phyloP scores from a whole-genome alignment of 2,329 filamentous ascomycete genomes.

The Talaromyces sp. region DNA sequence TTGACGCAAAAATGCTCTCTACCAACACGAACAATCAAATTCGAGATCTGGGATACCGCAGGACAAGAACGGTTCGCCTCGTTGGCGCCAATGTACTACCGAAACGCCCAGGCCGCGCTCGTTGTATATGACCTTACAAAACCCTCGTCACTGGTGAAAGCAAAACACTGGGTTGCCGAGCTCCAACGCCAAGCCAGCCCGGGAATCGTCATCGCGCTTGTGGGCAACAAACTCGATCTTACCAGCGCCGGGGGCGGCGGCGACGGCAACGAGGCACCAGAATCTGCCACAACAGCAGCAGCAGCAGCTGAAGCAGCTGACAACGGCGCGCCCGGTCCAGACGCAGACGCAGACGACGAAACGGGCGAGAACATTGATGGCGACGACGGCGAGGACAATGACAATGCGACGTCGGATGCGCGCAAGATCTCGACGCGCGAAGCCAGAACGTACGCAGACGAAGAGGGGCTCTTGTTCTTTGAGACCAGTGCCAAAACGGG shows the following conservation, averaged over 20 bases:
- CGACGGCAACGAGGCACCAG: slow-evolving; percentile 18
- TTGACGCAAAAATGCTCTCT: slow-evolving; percentile 98
- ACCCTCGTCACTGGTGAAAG: slow-evolving; percentile 89
- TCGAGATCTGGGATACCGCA: slow-evolving; percentile 97
- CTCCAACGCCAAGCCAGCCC: slow-evolving; percentile 93
- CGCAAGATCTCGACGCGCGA: slow-evolving; percentile 88
- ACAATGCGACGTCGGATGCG: slow-evolving; percentile 64
- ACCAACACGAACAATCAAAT: slow-evolving; percentile 70
- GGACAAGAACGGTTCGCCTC: slow-evolving; percentile 97
- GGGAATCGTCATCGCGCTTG: slow-evolving; percentile 93
- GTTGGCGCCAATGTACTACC: slow-evolving; percentile 98
- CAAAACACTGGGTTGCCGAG: slow-evolving; percentile 98
- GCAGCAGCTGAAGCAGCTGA: slow-evolving; percentile 26
- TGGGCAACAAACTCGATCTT: slow-evolving; percentile 95
- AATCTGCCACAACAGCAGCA: slow-evolving; percentile 10
- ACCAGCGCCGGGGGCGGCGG: slow-evolving; percentile 55
- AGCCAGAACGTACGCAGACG: slow-evolving; percentile 87
- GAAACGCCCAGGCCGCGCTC: slow-evolving; percentile 93
- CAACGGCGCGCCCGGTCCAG: slow-evolving; percentile 25
- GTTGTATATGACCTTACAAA: slow-evolving; percentile 99
- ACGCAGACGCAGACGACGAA: slow-evolving; percentile 33
- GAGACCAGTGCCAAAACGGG: slow-evolving; percentile 98
- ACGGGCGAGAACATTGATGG: slow-evolving; percentile 28
- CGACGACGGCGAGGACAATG: slow-evolving; percentile 48
- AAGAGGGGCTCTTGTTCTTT: slow-evolving; percentile 91